phyloP scores from a whole-genome alignment of 1,139 yeast genomes.

The Saccharomyces uvarum region DNA sequence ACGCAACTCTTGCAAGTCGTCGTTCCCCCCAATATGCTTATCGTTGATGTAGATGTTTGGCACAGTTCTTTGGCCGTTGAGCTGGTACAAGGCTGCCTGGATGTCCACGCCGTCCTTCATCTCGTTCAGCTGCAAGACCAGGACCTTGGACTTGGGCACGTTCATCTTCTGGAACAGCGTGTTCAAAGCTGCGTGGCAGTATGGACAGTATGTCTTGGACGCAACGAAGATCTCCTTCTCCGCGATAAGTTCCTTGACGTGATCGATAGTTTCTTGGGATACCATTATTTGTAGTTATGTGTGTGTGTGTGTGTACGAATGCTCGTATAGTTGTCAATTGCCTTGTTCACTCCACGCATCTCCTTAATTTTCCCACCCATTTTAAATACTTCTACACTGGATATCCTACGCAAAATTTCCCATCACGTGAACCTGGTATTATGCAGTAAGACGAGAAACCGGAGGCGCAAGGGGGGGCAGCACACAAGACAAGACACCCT shows the following conservation, averaged over 20 bases:
- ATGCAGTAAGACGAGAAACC: not conserved
- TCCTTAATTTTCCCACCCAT: not conserved
- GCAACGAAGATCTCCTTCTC: slow-evolving; percentile 72
- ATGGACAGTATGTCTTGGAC: slow-evolving; percentile 69
- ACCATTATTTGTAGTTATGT: slow-evolving; percentile 20
- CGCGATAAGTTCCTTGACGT: slow-evolving; percentile 58
- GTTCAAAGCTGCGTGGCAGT: slow-evolving; percentile 56
- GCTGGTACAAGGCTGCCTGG: slow-evolving; percentile 65
- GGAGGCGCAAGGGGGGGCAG: not conserved
- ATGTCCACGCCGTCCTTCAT: slow-evolving; percentile 51
- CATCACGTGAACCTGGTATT: not conserved
- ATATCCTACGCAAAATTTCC: not conserved
- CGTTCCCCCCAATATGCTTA: slow-evolving; percentile 89
- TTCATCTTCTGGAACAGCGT: slow-evolving; percentile 43
- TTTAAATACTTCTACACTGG: not conserved
- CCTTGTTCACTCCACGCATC: not conserved
- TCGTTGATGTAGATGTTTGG: slow-evolving; percentile 88
- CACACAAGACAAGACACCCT: not conserved
- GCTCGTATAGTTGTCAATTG: not conserved
- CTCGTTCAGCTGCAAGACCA: slow-evolving; percentile 58
- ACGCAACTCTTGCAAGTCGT: slow-evolving; percentile 64
- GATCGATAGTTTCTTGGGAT: slow-evolving; percentile 45
- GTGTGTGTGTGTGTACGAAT: not conserved
- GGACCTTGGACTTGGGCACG: slow-evolving; percentile 40
- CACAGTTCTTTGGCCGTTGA: slow-evolving; percentile 87